A percentile compares a stretch with the other conserved stretches of the same genome.
Conservation (phyloP, 164 flowering plant species). For the Sextonia rubra region DNA sequence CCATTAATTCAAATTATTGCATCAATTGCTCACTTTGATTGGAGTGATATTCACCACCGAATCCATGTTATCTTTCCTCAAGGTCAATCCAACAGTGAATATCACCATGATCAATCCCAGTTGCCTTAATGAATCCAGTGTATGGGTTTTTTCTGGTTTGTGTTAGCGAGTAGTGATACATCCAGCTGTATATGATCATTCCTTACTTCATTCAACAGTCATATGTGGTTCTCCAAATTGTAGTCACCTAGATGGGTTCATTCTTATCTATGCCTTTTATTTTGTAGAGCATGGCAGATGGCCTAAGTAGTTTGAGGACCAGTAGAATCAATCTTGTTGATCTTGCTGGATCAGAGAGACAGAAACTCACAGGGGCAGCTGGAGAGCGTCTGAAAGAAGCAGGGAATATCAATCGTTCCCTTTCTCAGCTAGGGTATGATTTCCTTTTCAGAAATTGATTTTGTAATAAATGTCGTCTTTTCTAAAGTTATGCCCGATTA, state of each 20-base stretch:
- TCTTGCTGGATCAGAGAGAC: conserved; percentile 99
- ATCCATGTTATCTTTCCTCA: too few species aligned
- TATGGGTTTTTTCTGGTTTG: too few species aligned
- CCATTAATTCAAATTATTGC: too few species aligned
- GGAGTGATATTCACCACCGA: too few species aligned
- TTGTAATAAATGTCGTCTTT: neutral
- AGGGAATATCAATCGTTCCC: conserved; percentile 92
- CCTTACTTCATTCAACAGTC: neutral
- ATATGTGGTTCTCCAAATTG: too few species aligned
- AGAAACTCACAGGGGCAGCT: conserved; percentile 92
- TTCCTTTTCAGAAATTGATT: neutral
- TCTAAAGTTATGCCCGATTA: neutral
- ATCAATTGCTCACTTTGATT: too few species aligned
- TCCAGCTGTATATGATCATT: neutral
- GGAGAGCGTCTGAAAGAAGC: conserved; percentile 98
- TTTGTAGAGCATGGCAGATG: conserved; percentile 60
- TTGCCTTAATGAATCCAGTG: too few species aligned
- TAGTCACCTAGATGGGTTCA: too few species aligned
- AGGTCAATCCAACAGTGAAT: too few species aligned
- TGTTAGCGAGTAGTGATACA: too few species aligned
- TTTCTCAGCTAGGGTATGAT: conserved; percentile 94
- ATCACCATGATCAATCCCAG: too few species aligned
- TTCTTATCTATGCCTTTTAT: too few species aligned
- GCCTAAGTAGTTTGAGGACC: conserved; percentile 72
- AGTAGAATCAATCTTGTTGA: conserved; percentile 98